Percentiles rank a stretch among this genome's conserved stretches.
Conservation (phyloP, 352 stramenopile species). For the Globisporangium sylvaticum region DNA sequence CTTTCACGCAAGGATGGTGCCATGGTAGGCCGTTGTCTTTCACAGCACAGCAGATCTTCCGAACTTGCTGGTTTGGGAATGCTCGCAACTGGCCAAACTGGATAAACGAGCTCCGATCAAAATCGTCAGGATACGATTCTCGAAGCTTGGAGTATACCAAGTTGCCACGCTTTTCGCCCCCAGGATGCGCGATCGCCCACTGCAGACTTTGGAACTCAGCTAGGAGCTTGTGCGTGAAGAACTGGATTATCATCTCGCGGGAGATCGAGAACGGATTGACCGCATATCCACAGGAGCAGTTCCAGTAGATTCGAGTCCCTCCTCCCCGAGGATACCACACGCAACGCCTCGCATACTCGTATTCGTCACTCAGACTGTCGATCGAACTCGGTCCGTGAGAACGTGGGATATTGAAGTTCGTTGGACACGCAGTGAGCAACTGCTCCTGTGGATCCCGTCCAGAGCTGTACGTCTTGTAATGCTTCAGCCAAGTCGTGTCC, state of each 20-base stretch:
- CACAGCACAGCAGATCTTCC: slow-evolving; percentile 40
- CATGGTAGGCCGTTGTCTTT: slow-evolving; percentile 40
- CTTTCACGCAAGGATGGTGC: slow-evolving; percentile 29
- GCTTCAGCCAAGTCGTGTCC: slow-evolving; percentile 19
- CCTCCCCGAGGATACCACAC: slow-evolving; percentile 34
- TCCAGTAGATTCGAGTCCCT: slow-evolving; percentile 26
- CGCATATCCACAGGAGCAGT: background rate
- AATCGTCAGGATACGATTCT: slow-evolving; percentile 13
- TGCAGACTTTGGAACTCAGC: slow-evolving; percentile 18
- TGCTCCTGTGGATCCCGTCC: background rate
- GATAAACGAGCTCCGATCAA: slow-evolving; percentile 28
- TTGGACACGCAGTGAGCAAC: background rate
- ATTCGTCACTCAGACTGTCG: slow-evolving; percentile 16
- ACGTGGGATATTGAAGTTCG: background rate
- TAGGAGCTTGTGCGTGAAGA: slow-evolving; percentile 35
- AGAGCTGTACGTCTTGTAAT: slow-evolving; percentile 14
- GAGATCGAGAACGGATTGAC: slow-evolving; percentile 42
- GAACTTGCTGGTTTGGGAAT: slow-evolving; percentile 45
- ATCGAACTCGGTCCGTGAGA: slow-evolving; percentile 14
- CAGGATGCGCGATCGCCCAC: slow-evolving; percentile 47
- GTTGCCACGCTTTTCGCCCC: slow-evolving; percentile 34
- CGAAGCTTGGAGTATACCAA: slow-evolving; percentile 35
- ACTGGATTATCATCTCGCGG: slow-evolving; percentile 15
- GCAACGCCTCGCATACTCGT: slow-evolving; percentile 23
- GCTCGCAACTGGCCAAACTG: slow-evolving; percentile 35